Base-by-base conservation (phyloP, 2,329 filamentous ascomycete genomes). In the Verticillium nubilum region DNA sequence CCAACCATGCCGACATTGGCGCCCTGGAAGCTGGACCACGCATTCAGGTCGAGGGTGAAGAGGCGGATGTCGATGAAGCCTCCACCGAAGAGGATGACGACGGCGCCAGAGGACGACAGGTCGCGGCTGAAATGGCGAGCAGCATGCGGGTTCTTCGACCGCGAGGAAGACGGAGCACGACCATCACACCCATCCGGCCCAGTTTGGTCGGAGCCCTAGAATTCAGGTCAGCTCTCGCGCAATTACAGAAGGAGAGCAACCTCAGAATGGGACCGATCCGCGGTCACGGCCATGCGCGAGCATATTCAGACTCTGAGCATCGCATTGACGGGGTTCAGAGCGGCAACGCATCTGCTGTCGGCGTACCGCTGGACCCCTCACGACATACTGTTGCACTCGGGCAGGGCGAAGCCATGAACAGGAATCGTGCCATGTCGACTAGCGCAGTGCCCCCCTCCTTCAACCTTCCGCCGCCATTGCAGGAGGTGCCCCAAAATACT, bases 191-290 rank as follows among this genome's bases (percentile, higher is more conserved):
- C 0, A 97, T 99, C 63, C 84, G 95, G 52, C 94, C 95, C 1
- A 98, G 95, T 77, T 78, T 99, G 54, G 89, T 99, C 3, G 95
- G 95, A 52, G 95, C 91, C 9, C 79, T 99, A 60, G 95, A 99
- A 74, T 99, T 99, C 67, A 85, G 93, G 66, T 94, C 94, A 2
- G 89, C 97, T 3, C 78, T 99, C 53, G 89, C 91, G n/a, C 92
- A 92, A 2, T 76, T 99, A 59, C 88, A 96, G 67, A 90, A 87
- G 64, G 90, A 92, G 59, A 86, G 90, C 68, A 95, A 91, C 64
- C 84, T 90, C 27, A 86, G 87, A 66, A 82, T 89, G 19, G 84
- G 86, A 52, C 84, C 87, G 2, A 86, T 96, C 62, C 82, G 17
- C n/a, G 15, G 26, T 12, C 28, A 52, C 27, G 37, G 56, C 42